Conservation (phyloP, 2,329 filamentous ascomycete genomes). For the Botrytis sinoallii region DNA sequence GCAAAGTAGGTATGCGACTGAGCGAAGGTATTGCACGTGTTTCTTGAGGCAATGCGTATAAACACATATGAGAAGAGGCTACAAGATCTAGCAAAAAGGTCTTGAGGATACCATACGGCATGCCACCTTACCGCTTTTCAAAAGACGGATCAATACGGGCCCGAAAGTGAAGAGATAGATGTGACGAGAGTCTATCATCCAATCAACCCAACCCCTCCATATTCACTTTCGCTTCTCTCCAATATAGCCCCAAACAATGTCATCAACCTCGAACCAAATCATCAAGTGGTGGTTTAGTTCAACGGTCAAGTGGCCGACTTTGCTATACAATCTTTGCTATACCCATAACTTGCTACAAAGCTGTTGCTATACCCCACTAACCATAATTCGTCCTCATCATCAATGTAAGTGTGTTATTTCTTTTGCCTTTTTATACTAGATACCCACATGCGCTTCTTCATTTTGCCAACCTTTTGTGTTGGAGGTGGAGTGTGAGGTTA, state of each 20-base stretch:
- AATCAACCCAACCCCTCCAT: neutral
- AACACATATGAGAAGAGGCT: fast-evolving
- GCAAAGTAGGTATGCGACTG: neutral
- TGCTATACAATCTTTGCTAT: neutral
- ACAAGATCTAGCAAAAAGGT: neutral
- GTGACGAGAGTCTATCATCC: neutral
- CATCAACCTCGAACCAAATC: neutral
- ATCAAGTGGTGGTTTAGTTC: neutral
- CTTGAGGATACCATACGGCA: neutral
- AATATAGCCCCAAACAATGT: neutral
- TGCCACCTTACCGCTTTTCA: neutral
- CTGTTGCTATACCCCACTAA: neutral
- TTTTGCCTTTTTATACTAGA: neutral
- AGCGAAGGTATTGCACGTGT: no score
- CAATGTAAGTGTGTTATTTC: constrained; percentile 7
- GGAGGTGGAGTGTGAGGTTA: neutral
- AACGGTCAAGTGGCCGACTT: neutral
- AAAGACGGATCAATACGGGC: neutral
- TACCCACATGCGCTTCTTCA: neutral
- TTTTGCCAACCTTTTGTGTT: neutral
- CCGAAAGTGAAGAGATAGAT: neutral
- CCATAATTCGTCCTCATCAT: neutral
- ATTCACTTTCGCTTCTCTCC: neutral
- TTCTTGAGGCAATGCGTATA: neutral
- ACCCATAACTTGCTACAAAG: neutral